Evolutionary conservation across 1,284 basidiomycete genomes (phyloP).

Genomic region (Veloboletus limbatus): DNA sequence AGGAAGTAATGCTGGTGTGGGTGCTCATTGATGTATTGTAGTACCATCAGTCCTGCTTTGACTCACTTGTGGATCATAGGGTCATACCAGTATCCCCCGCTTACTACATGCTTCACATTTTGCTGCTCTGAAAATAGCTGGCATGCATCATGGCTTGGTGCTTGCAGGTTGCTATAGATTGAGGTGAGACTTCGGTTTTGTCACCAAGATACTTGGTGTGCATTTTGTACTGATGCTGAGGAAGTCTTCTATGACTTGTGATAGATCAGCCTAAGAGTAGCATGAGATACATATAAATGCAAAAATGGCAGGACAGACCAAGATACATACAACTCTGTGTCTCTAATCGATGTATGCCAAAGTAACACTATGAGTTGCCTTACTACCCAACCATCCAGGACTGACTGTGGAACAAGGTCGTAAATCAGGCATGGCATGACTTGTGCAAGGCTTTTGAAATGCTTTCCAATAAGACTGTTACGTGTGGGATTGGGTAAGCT

Average conservation of each 20-base stretch:
- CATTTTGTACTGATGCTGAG: constrained; percentile 13
- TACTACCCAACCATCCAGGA: neutral
- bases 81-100: neutral
- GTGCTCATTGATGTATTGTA: neutral
- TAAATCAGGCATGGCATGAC: neutral
- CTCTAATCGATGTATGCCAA: constrained; percentile 29
- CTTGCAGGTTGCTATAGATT: constrained; percentile 18
- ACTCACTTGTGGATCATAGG: neutral
- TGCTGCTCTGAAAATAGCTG: constrained; percentile 13
- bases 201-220: constrained; percentile 15
- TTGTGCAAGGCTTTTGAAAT: neutral
- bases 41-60: neutral
- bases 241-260: constrained; percentile 17
- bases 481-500: no score
- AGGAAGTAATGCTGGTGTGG: neutral
- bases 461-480: neutral
- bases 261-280: constrained; percentile 6
- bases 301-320: constrained; percentile 13
- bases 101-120: constrained; percentile 18
- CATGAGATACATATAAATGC: neutral
- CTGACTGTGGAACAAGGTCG: neutral
- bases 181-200: constrained; percentile 16
- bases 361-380: constrained; percentile 14
- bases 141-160: constrained; percentile 17
- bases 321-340: constrained; percentile 21